Base-by-base conservation (phyloP, 1,284 basidiomycete species). In the Gymnopus androsaceus region DNA sequence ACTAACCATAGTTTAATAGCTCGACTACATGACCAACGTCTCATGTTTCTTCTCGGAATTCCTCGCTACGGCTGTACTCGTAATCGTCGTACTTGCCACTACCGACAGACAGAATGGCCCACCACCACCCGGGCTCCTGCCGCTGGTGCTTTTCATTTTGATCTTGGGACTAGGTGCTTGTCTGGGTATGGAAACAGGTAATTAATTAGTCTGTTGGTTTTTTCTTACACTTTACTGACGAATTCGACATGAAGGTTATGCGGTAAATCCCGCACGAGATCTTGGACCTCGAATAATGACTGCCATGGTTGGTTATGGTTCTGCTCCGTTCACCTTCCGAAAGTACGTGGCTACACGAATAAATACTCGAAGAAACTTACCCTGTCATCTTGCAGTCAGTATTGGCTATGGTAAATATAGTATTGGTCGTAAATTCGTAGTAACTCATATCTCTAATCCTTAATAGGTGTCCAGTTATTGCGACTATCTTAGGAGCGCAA, bases 351-450 rank as follows among this genome's bases (percentile, higher is more conserved):
- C n/a, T n/a, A n/a, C n/a, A n/a, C 28, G 33, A 47, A 36, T 36
- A 33, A 12, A 21, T 49, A 48, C 4, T 41, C 33, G 34, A 4
- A 7, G n/a, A 36, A 56, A 37, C 19, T 50, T 57, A 37, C 45
- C 21, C 44, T 57, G 9, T 61, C n/a, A n/a, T n/a, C n/a, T 54
- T 61, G 52, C 41, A 78, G 75, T 63, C 85, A 87, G 59, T 92
- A 90, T 65, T 92, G 88, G 88, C 58, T 90, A 14, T 92, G 90
- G n/a, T n/a, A n/a, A n/a, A n/a, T n/a, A n/a, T n/a, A n/a, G n/a
- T n/a, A n/a, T n/a, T n/a, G n/a, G n/a, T n/a, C n/a, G n/a, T n/a
- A n/a, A n/a, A n/a, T n/a, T n/a, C n/a, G n/a, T n/a, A n/a, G n/a
- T n/a, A n/a, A n/a, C n/a, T n/a, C n/a, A n/a, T n/a, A n/a, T n/a